phyloP scores from a whole-genome alignment of 2,329 filamentous ascomycete species.

The Epichloe scottii region DNA sequence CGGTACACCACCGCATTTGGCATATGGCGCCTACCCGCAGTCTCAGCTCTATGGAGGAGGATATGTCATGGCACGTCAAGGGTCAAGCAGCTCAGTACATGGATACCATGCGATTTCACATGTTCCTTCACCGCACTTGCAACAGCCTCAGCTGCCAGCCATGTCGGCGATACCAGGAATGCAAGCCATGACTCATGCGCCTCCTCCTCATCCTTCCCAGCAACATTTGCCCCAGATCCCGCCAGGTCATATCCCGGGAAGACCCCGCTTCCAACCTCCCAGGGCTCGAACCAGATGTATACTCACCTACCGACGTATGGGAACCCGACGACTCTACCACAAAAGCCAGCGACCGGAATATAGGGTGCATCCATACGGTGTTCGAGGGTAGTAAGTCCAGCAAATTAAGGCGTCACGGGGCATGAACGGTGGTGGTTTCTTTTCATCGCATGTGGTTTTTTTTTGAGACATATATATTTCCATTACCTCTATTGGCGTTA shows the following conservation, averaged over 20 bases:
- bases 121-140: slow-evolving; percentile 21
- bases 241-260: slow-evolving; percentile 31
- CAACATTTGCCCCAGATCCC: slow-evolving; percentile 30
- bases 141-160: slow-evolving; percentile 4
- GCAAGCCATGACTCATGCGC: slow-evolving; percentile 25
- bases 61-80: slow-evolving; percentile 44
- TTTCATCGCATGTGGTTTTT: background rate
- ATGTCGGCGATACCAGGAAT: slow-evolving; percentile 7
- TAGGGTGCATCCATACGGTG: slow-evolving; percentile 23
- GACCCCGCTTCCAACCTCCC: slow-evolving; percentile 31
- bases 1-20: slow-evolving; percentile 36
- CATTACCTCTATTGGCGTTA: slow-evolving; percentile 23
- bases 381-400: slow-evolving; percentile 12
- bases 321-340: slow-evolving; percentile 46
- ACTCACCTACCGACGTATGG: slow-evolving; percentile 43
- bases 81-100: slow-evolving; percentile 41
- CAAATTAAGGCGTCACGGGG: slow-evolving; percentile 20
- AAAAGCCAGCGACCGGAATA: slow-evolving; percentile 42
- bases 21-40: slow-evolving; percentile 36
- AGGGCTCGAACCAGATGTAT: slow-evolving; percentile 33
- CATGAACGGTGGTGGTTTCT: slow-evolving; percentile 19
- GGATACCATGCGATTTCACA: slow-evolving; percentile 34
- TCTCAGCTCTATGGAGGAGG: slow-evolving; percentile 34
- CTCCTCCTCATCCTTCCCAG: slow-evolving; percentile 15
- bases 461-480: background rate